Evolutionary conservation across 345 rosid genomes (phyloP).

Genomic region (Linum usitatissimum): DNA sequence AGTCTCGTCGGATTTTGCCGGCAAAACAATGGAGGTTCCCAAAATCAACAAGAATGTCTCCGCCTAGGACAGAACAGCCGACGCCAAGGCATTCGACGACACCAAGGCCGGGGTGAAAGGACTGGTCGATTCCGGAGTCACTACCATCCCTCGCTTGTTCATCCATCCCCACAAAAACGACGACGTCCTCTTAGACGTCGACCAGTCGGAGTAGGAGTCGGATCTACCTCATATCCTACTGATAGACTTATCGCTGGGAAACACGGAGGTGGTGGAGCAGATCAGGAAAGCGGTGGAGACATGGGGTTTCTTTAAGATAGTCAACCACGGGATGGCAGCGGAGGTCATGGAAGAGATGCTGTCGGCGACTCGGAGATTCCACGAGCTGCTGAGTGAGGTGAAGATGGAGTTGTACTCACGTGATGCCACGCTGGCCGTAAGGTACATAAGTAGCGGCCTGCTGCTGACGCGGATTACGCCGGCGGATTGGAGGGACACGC

Average conservation of each 20-base stretch:
- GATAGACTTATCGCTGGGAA: background rate
- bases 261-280: slow-evolving; percentile 3
- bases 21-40: too few relatives aligned
- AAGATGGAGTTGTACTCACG: slow-evolving; percentile 20
- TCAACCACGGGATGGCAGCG: slow-evolving; percentile 18
- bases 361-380: slow-evolving; percentile 18
- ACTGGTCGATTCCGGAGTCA: slow-evolving; percentile 28
- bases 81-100: slow-evolving; percentile 23
- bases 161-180: slow-evolving; percentile 2
- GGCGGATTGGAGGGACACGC: slow-evolving; percentile 27
- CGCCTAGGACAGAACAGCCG: slow-evolving; percentile 14
- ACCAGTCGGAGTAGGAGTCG: background rate
- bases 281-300: slow-evolving; percentile 22
- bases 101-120: slow-evolving; percentile 33
- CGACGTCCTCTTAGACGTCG: slow-evolving; percentile 9
- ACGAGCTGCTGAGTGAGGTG: slow-evolving; percentile 25
- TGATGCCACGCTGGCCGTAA: slow-evolving; percentile 16
- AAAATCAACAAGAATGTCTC: too few relatives aligned
- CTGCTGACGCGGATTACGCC: slow-evolving; percentile 1
- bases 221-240: background rate
- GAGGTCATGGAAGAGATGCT: slow-evolving; percentile 19
- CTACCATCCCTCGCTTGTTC: slow-evolving; percentile 20
- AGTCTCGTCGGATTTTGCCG: too few relatives aligned
- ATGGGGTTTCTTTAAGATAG: slow-evolving; percentile 31
- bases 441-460: slow-evolving; percentile 12